phyloP scores from a whole-genome alignment of 495 filamentous ascomycete species.

The Lepidopterella palustris region DNA sequence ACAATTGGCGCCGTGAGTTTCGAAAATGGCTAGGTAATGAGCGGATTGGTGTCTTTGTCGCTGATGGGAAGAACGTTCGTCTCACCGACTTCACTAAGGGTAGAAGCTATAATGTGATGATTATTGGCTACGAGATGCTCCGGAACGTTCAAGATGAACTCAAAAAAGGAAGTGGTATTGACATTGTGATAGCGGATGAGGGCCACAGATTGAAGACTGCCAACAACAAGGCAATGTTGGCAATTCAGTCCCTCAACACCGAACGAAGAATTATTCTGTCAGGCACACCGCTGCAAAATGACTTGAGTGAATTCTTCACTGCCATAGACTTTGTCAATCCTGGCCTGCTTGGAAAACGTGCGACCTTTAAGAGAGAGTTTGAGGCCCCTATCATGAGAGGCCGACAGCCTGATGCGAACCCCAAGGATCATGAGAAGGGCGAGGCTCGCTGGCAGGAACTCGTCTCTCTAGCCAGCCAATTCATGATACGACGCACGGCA shows the following conservation, averaged over 20 bases:
- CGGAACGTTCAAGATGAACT: slow-evolving; percentile 62
- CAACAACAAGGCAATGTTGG: slow-evolving; percentile 71
- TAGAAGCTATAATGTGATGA: slow-evolving; percentile 70
- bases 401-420: slow-evolving; percentile 61
- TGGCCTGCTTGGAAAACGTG: slow-evolving; percentile 59
- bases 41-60: slow-evolving; percentile 66
- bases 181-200: slow-evolving; percentile 78
- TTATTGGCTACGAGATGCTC: slow-evolving; percentile 77
- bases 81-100: slow-evolving; percentile 72
- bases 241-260: slow-evolving; percentile 67
- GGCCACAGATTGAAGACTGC: slow-evolving; percentile 76
- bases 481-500: slow-evolving; percentile 72
- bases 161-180: slow-evolving; percentile 56
- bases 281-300: slow-evolving; percentile 76
- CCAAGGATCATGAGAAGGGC: slow-evolving; percentile 67
- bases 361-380: slow-evolving; percentile 65
- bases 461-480: slow-evolving; percentile 57
- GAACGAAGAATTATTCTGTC: slow-evolving; percentile 62
- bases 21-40: slow-evolving; percentile 76
- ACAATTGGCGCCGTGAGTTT: slow-evolving; percentile 77
- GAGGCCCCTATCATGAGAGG: slow-evolving; percentile 67
- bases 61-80: slow-evolving; percentile 55
- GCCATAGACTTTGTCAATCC: slow-evolving; percentile 80
- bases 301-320: slow-evolving; percentile 70
- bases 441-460: slow-evolving; percentile 63